Evolutionary conservation across 176 grass and related monocot species (phyloP).

Genomic region (Otatea glauca): DNA sequence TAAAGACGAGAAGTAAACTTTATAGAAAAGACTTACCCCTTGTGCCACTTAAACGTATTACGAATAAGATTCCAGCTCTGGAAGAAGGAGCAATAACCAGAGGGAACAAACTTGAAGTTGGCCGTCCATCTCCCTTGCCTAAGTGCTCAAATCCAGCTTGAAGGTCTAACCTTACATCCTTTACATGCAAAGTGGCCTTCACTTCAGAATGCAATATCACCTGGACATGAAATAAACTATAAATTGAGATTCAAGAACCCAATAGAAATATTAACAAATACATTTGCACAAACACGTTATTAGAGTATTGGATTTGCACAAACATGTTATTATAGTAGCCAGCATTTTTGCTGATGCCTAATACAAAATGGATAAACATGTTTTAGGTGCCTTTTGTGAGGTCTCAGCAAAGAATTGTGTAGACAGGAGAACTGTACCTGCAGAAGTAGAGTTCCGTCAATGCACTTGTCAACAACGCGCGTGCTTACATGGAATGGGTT

Average conservation of each 20-base stretch:
- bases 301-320: neutral
- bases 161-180: slow-evolving; percentile 86
- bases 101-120: slow-evolving; percentile 78
- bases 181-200: slow-evolving; percentile 77
- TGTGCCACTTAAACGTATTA: slow-evolving; percentile 62
- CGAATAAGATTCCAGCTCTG: slow-evolving; percentile 87
- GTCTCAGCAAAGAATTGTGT: slow-evolving; percentile 23
- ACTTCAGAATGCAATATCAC: slow-evolving; percentile 88
- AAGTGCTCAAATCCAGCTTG: slow-evolving; percentile 95
- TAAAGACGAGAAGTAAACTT: neutral
- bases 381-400: slow-evolving; percentile 11
- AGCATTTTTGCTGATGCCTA: neutral
- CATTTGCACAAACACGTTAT: slow-evolving; percentile 9
- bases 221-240: slow-evolving; percentile 48
- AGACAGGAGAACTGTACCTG: slow-evolving; percentile 63
- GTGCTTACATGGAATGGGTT: slow-evolving; percentile 91
- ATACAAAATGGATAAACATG: slow-evolving; percentile 21
- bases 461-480: slow-evolving; percentile 74
- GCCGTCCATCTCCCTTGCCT: slow-evolving; percentile 68
- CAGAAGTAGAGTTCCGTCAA: slow-evolving; percentile 87
- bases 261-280: slow-evolving; percentile 1
- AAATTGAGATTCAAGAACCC: slow-evolving; percentile 40
- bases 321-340: slow-evolving; percentile 9
- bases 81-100: slow-evolving; percentile 87
- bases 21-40: slow-evolving; percentile 52